Percentiles rank a stretch among this genome's conserved stretches.
phyloP scores from a whole-genome alignment of 805 yeast genomes.

The Pichia scutulata region DNA sequence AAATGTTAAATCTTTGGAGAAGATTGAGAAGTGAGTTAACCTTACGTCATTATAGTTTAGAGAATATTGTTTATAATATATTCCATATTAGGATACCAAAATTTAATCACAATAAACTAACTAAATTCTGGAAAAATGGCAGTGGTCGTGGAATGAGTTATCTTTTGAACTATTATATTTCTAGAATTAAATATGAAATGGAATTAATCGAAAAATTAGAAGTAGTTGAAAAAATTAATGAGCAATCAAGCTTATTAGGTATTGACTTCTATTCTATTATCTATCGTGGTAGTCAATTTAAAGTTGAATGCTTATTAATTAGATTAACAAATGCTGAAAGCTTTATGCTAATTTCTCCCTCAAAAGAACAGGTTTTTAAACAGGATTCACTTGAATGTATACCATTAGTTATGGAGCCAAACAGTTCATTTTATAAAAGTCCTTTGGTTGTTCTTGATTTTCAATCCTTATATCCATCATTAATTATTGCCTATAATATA shows the following conservation, averaged over 20 bases:
- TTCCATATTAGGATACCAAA: slow-evolving; percentile 64
- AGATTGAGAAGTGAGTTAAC: slow-evolving; percentile 53
- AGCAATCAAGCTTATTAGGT: slow-evolving; percentile 80
- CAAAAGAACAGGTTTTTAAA: slow-evolving; percentile 68
- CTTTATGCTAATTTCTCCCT: slow-evolving; percentile 67
- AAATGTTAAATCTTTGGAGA: slow-evolving; percentile 82
- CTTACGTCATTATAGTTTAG: slow-evolving; percentile 63
- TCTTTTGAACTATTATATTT: slow-evolving; percentile 39
- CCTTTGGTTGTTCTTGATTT: slow-evolving; percentile 90
- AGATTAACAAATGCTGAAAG: slow-evolving; percentile 74
- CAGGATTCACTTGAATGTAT: slow-evolving; percentile 84
- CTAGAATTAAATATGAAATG: slow-evolving; percentile 37
- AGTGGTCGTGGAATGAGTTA: slow-evolving; percentile 22
- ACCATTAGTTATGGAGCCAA: slow-evolving; percentile 91
- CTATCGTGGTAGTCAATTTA: slow-evolving; percentile 88
- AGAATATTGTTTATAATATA: slow-evolving; percentile 62
- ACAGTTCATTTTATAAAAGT: slow-evolving; percentile 73
- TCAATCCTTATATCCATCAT: slow-evolving; percentile 89
- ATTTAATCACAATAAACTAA: slow-evolving; percentile 41
- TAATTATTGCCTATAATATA: slow-evolving; percentile 84
- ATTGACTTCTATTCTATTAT: slow-evolving; percentile 84
- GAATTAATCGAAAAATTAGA: slow-evolving; percentile 54
- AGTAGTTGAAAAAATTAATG: slow-evolving; percentile 61
- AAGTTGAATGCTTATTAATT: slow-evolving; percentile 78
- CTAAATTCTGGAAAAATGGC: slow-evolving; percentile 34